phyloP scores from a whole-genome alignment of 2,329 filamentous ascomycete genomes.

The Claviceps sorghi region DNA sequence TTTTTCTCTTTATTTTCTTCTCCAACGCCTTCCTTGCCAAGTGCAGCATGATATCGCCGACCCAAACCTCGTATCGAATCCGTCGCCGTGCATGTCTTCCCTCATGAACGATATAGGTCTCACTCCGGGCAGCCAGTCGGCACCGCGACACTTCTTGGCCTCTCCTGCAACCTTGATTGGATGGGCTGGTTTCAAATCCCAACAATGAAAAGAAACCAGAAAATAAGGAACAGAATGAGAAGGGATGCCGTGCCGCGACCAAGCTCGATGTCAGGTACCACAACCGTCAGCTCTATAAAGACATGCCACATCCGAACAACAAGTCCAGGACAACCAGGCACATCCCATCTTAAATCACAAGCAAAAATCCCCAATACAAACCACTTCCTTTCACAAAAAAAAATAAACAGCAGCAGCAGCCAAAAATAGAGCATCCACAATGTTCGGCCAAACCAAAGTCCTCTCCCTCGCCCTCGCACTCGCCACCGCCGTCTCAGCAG shows the following conservation, averaged over 20 bases:
- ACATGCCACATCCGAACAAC: not conserved
- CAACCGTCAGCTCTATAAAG: not conserved
- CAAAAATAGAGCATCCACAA: not conserved
- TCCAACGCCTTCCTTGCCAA: not conserved
- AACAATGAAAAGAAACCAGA: not conserved
- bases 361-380: no score
- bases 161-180: not conserved
- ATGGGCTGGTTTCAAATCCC: not conserved
- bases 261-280: not conserved
- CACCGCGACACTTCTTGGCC: not conserved
- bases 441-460: conserved; percentile 7
- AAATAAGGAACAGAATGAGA: not conserved
- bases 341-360: not conserved
- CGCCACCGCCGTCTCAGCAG: conserved; percentile 5
- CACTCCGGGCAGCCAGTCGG: not conserved
- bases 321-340: no score
- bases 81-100: not conserved
- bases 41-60: not conserved
- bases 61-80: not conserved
- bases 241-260: not conserved
- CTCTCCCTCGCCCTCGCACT: conserved; percentile 5
- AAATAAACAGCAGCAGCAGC: no score
- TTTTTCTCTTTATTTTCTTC: no score
- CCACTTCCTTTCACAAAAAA: no score
- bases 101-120: not conserved